Conservation (phyloP, 768 basidiomycete genomes). For the Calocybe cyanea region DNA sequence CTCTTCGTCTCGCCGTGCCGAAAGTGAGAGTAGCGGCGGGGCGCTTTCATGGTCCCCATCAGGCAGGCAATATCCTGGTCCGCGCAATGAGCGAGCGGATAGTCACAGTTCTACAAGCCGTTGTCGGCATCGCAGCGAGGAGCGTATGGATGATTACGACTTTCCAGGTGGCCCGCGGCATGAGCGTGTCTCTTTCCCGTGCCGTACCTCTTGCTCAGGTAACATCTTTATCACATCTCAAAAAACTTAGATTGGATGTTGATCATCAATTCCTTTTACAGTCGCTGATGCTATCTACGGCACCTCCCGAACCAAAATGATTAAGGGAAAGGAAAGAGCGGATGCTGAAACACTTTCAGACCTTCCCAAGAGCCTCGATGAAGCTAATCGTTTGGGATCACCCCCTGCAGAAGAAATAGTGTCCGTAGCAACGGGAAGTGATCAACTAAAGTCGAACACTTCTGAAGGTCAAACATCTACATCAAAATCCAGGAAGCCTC, state of each 20-base stretch:
- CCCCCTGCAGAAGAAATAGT: background rate
- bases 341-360: background rate
- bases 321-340: slow-evolving; percentile 11
- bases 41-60: slow-evolving; percentile 34
- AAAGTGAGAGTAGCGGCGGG: slow-evolving; percentile 14
- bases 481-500: slow-evolving; percentile 6
- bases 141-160: background rate
- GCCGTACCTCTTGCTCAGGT: background rate
- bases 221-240: background rate
- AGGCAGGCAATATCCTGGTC: slow-evolving; percentile 25
- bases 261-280: background rate
- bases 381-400: background rate
- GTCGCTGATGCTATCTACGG: background rate
- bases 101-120: background rate
- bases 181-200: too few species aligned
- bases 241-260: background rate
- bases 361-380: background rate
- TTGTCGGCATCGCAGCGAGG: background rate
- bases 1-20: slow-evolving; percentile 19
- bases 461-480: background rate
- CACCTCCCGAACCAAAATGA: background rate
- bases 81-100: slow-evolving; percentile 1
- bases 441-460: background rate
- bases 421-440: slow-evolving; percentile 6
- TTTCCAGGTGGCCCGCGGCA: too few species aligned